Evolutionary conservation across 192 early-diverging fungal species (phyloP).

Genomic region (Podila clonocystis): DNA sequence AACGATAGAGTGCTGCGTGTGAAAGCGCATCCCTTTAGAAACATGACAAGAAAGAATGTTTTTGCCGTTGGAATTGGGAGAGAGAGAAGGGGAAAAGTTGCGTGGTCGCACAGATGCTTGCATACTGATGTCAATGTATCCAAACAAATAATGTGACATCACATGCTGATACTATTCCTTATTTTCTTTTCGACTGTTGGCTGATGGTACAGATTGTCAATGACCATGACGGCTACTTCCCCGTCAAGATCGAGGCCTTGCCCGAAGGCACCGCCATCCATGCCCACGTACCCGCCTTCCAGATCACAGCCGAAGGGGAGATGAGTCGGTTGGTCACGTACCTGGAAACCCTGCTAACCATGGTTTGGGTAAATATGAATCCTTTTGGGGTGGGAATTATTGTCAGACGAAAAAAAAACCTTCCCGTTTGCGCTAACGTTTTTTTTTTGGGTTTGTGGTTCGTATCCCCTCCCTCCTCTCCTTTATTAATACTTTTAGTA

Average conservation of each 20-base stretch:
- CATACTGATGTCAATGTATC: neutral
- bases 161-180: neutral
- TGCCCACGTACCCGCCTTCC: constrained; percentile 83
- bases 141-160: neutral
- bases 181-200: too few relatives aligned
- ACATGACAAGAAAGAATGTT: too few relatives aligned
- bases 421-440: too few relatives aligned
- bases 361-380: constrained; percentile 72
- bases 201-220: constrained; percentile 65
- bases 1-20: neutral
- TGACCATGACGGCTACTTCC: constrained; percentile 87
- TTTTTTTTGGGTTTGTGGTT: neutral
- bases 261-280: constrained; percentile 85
- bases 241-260: constrained; percentile 81
- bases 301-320: constrained; percentile 78
- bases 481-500: constrained; percentile 61
- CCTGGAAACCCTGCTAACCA: constrained; percentile 84
- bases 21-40: too few relatives aligned
- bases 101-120: neutral
- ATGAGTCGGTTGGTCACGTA: constrained; percentile 84
- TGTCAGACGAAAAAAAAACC: too few relatives aligned
- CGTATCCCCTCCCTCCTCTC: too few relatives aligned
- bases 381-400: neutral
- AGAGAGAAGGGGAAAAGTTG: too few relatives aligned
- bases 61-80: too few relatives aligned